phyloP scores from a whole-genome alignment of 306 rosid species.

The Prunus fruticosa region DNA sequence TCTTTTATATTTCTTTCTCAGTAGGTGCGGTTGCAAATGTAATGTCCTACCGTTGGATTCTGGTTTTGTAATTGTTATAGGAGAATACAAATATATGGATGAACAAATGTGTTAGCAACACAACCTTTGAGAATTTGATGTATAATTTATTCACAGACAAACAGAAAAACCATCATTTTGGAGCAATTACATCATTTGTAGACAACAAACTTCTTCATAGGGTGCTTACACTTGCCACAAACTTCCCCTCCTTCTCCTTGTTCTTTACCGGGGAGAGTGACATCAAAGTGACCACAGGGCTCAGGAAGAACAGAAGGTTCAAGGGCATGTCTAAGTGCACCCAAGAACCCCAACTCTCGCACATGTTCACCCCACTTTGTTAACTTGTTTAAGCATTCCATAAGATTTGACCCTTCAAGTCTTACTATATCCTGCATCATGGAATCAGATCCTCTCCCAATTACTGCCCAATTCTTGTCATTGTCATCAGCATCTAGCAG shows the following conservation, averaged over 20 bases:
- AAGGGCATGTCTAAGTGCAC: slow-evolving; percentile 31
- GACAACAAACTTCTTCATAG: slow-evolving; percentile 44
- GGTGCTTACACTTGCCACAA: slow-evolving; percentile 49
- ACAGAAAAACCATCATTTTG: background rate
- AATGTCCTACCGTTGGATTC: too few relatives aligned
- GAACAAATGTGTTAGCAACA: too few relatives aligned
- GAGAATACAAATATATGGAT: too few relatives aligned
- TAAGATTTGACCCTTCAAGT: slow-evolving; percentile 38
- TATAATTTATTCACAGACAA: too few relatives aligned
- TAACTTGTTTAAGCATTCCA: slow-evolving; percentile 30
- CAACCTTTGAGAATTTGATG: too few relatives aligned
- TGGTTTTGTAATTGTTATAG: too few relatives aligned
- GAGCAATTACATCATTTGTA: slow-evolving; percentile 19
- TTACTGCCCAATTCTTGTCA: slow-evolving; percentile 45
- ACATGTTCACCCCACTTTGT: slow-evolving; percentile 30
- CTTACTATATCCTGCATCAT: slow-evolving; percentile 22
- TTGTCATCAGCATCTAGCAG: slow-evolving; percentile 37
- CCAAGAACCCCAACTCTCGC: slow-evolving; percentile 25
- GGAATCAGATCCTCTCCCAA: slow-evolving; percentile 45
- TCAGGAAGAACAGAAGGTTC: slow-evolving; percentile 17
- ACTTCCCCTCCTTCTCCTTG: slow-evolving; percentile 23
- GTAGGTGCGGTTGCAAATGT: too few relatives aligned
- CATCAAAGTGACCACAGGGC: slow-evolving; percentile 40
- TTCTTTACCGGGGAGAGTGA: slow-evolving; percentile 27
- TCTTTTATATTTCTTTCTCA: too few relatives aligned